Evolutionary conservation across 805 yeast genomes (phyloP).

Genomic region (Ogataea salicorniae): DNA sequence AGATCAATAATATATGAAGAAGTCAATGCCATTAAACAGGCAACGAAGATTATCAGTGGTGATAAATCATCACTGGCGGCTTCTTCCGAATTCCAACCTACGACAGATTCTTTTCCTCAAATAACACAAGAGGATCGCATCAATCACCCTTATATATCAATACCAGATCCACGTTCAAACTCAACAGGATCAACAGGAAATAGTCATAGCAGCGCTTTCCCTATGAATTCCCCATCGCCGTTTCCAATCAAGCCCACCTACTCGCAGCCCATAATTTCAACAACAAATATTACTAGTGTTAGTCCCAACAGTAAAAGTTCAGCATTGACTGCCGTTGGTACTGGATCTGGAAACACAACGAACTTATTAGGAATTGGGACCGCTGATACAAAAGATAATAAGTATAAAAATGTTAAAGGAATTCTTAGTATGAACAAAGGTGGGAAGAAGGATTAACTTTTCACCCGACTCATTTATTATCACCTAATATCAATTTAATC

Average conservation of each 20-base stretch:
- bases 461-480: not conserved
- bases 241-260: constrained; percentile 19
- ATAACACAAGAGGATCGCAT: not conserved
- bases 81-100: not conserved
- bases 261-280: constrained; percentile 14
- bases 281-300: constrained; percentile 1
- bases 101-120: not conserved
- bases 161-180: not conserved
- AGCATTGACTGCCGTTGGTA: not conserved
- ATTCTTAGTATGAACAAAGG: constrained; percentile 24
- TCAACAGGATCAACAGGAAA: not conserved
- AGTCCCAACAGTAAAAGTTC: not conserved
- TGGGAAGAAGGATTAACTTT: constrained; percentile 23
- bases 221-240: constrained; percentile 7
- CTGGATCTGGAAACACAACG: not conserved
- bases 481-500: too few relatives aligned
- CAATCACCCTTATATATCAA: not conserved
- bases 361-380: not conserved
- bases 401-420: constrained; percentile 14
- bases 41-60: constrained; percentile 18
- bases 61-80: constrained; percentile 1
- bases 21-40: constrained; percentile 20
- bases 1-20: constrained; percentile 22
- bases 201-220: not conserved
- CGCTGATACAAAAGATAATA: constrained; percentile 6